Evolutionary conservation across 208 protist genomes (phyloP).

Genomic region (Trypanosoma conorhini): DNA sequence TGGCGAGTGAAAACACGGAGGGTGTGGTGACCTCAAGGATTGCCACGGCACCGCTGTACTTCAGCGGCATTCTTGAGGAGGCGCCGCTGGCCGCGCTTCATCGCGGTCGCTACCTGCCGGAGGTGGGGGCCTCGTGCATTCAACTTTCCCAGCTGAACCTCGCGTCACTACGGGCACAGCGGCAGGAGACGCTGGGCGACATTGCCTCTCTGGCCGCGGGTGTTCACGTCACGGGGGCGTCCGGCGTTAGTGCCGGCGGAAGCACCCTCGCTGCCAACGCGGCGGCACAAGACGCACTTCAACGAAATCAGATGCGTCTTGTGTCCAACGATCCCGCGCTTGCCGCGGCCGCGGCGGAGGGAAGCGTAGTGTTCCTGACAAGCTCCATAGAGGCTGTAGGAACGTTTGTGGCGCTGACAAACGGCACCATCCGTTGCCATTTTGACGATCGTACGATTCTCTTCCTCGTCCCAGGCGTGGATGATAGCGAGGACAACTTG

Average conservation of each 20-base stretch:
- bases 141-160: constrained; percentile 56
- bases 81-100: constrained; percentile 20
- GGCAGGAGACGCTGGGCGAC: constrained; percentile 2
- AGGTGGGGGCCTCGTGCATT: constrained; percentile 38
- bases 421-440: constrained; percentile 72
- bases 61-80: constrained; percentile 29
- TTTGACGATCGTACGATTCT: constrained; percentile 86
- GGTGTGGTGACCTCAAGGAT: constrained; percentile 4
- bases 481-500: constrained; percentile 61
- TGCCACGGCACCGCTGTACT: constrained; percentile 16
- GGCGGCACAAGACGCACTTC: constrained; percentile 13
- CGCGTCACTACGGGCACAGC: constrained; percentile 23
- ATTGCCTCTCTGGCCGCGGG: background rate
- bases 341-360: constrained; percentile 14
- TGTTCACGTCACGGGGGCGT: background rate
- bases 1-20: constrained; percentile 7
- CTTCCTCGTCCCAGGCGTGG: constrained; percentile 58
- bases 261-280: background rate
- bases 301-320: constrained; percentile 28
- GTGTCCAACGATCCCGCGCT: constrained; percentile 22
- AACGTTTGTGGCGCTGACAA: constrained; percentile 78
- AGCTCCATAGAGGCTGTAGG: constrained; percentile 73
- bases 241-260: background rate
- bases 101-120: constrained; percentile 36
- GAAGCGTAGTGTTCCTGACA: constrained; percentile 55